These are phyloP conservation scores for Backusella circina DNA, from an alignment of 192 early-diverging fungal species.

Conservation along the genomic window DNA sequence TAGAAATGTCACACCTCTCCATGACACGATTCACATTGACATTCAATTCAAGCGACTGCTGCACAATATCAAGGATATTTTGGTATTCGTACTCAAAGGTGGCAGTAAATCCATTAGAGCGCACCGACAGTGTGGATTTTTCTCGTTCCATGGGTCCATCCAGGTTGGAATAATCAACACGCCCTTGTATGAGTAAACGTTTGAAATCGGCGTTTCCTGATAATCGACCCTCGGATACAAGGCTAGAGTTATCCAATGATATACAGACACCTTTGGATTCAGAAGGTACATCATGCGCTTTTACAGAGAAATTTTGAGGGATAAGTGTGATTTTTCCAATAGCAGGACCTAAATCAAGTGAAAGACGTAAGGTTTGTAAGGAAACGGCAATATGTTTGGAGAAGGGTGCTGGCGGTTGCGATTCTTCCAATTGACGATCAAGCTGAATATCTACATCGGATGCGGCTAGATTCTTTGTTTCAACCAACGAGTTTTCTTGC, in stretches of 20 bases:
- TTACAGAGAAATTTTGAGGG: constrained; percentile 42
- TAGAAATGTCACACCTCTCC: background rate
- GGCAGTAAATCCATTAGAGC: constrained; percentile 31
- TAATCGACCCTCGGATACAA: constrained; percentile 60
- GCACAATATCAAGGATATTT: constrained; percentile 58
- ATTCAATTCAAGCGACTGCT: constrained; percentile 44
- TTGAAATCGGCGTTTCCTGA: constrained; percentile 35
- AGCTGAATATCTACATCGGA: background rate
- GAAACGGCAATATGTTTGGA: constrained; percentile 40
- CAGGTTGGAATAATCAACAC: background rate
- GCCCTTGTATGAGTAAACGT: background rate
- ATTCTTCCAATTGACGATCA: background rate
- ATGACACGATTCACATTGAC: background rate
- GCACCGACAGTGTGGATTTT: background rate
- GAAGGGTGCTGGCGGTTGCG: constrained; percentile 36
- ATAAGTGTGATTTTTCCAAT: constrained; percentile 55
- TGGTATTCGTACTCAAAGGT: constrained; percentile 77
- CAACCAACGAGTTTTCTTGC: background rate
- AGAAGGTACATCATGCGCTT: constrained; percentile 38
- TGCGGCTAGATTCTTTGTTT: background rate
- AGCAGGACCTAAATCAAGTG: constrained; percentile 59
- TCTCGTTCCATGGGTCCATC: background rate
- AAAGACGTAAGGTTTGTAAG: constrained; percentile 44
- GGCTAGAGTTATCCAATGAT: constrained; percentile 38
- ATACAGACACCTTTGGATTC: constrained; percentile 36